A percentile compares a stretch with the other conserved stretches of the same genome.
These are phyloP conservation scores for Binderoboletus segoi DNA, from an alignment of 1,284 basidiomycete genomes.

Conservation along the genomic window DNA sequence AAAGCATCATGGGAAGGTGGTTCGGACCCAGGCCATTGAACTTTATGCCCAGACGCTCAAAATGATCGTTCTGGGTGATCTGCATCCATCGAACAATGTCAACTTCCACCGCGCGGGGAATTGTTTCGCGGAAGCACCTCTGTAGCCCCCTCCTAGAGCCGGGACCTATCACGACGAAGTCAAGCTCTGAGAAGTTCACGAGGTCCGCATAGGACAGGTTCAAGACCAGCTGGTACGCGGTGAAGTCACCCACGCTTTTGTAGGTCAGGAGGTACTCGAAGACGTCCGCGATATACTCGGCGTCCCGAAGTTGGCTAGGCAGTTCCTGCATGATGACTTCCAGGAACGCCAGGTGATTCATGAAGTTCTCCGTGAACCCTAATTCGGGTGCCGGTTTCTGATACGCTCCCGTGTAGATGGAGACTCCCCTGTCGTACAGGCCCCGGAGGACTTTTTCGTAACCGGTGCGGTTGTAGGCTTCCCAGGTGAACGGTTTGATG, in stretches of 20 bases:
- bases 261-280: constrained; percentile 57
- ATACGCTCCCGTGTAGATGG: constrained; percentile 65
- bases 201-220: constrained; percentile 57
- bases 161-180: constrained; percentile 63
- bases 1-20: constrained; percentile 50
- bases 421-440: constrained; percentile 38
- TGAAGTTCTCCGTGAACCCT: constrained; percentile 44
- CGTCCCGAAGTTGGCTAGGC: constrained; percentile 42
- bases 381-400: constrained; percentile 61
- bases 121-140: constrained; percentile 35
- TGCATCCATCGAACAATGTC: constrained; percentile 61
- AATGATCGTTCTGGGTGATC: constrained; percentile 54
- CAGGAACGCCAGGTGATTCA: constrained; percentile 58
- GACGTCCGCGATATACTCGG: constrained; percentile 53
- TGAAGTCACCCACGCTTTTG: constrained; percentile 64
- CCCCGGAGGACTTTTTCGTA: constrained; percentile 51
- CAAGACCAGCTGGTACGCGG: constrained; percentile 57
- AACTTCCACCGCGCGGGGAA: constrained; percentile 43
- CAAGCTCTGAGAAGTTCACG: constrained; percentile 57
- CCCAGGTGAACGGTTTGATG: constrained; percentile 56
- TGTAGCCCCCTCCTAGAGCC: constrained; percentile 57
- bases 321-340: constrained; percentile 57
- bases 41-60: constrained; percentile 49
- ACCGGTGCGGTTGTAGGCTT: constrained; percentile 45
- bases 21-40: constrained; percentile 52